phyloP scores from a whole-genome alignment of 1,284 basidiomycete genomes.

The Rhodotorula sp. region DNA sequence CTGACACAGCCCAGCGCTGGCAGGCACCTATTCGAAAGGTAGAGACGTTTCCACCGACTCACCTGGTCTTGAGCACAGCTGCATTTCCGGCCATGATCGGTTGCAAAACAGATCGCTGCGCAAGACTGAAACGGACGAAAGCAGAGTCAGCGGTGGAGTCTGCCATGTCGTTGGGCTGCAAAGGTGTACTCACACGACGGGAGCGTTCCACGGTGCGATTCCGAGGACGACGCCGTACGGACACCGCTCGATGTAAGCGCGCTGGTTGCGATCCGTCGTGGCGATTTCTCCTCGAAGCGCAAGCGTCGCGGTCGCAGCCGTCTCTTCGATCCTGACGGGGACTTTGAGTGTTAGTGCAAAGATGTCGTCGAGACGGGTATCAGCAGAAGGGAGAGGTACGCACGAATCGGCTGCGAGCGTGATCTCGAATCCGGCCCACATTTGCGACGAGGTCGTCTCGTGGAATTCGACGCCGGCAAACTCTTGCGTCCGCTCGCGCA shows the following conservation, averaged over 20 bases:
- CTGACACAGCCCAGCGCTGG: too few species aligned
- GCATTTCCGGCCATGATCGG: conserved; percentile 50
- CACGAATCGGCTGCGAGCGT: conserved; percentile 36
- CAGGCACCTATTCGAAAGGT: background rate
- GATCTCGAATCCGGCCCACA: conserved; percentile 40
- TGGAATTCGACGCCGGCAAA: conserved; percentile 32
- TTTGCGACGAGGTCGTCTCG: conserved; percentile 40
- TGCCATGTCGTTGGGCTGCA: too few species aligned
- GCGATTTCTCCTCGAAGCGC: conserved; percentile 44
- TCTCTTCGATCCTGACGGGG: conserved; percentile 40
- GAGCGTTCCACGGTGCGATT: conserved; percentile 39
- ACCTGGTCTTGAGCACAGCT: conserved; percentile 45
- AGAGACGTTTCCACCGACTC: background rate
- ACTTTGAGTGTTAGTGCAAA: too few species aligned
- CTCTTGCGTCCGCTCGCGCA: conserved; percentile 34
- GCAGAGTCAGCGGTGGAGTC: background rate
- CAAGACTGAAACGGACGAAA: conserved; percentile 33
- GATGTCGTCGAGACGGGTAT: too few species aligned
- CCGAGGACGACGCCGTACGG: conserved; percentile 45
- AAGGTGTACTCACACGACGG: conserved; percentile 9
- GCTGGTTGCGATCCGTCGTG: conserved; percentile 25
- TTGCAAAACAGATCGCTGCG: conserved; percentile 46
- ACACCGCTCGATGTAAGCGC: conserved; percentile 42
- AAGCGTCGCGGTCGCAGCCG: conserved; percentile 34
- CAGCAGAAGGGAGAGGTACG: background rate